Conservation (phyloP, 208 protist species). For the Trypanosoma mega region DNA sequence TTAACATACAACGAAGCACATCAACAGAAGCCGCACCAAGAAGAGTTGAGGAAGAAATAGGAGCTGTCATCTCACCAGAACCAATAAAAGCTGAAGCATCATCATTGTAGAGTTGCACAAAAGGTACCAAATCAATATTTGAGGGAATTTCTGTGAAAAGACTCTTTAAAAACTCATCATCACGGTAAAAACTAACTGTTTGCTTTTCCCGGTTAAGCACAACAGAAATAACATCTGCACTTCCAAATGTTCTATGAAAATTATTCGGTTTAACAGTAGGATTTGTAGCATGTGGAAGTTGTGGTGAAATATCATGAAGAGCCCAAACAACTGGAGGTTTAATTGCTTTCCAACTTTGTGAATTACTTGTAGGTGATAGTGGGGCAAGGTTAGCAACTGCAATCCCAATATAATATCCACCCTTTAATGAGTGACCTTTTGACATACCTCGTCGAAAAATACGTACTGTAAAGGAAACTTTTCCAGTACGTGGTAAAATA, state of each 20-base stretch:
- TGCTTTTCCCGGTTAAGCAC: conserved; percentile 73
- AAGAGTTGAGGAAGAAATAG: conserved; percentile 71
- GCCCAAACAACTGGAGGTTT: conserved; percentile 90
- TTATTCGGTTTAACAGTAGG: conserved; percentile 88
- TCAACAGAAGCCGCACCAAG: conserved; percentile 81
- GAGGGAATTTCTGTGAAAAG: conserved; percentile 82
- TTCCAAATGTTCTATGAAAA: conserved; percentile 87
- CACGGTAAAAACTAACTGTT: conserved; percentile 83
- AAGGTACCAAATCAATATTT: conserved; percentile 83
- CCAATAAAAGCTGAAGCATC: conserved; percentile 71
- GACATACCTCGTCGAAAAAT: conserved; percentile 73
- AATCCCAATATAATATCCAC: conserved; percentile 89
- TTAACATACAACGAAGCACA: conserved; percentile 86
- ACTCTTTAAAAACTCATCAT: conserved; percentile 81
- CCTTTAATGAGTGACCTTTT: conserved; percentile 88
- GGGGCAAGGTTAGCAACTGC: conserved; percentile 61
- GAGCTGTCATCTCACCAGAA: conserved; percentile 76
- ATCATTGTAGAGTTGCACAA: conserved; percentile 93
- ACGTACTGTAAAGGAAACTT: conserved; percentile 83
- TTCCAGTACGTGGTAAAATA: conserved; percentile 73
- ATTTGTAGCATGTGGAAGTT: conserved; percentile 88
- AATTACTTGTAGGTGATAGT: conserved; percentile 77
- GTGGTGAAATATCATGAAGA: conserved; percentile 87
- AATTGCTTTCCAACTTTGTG: conserved; percentile 83
- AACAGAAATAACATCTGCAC: conserved; percentile 76